Evolutionary conservation across 352 stramenopile genomes (phyloP).

Genomic region (Peronospora farinosa): DNA sequence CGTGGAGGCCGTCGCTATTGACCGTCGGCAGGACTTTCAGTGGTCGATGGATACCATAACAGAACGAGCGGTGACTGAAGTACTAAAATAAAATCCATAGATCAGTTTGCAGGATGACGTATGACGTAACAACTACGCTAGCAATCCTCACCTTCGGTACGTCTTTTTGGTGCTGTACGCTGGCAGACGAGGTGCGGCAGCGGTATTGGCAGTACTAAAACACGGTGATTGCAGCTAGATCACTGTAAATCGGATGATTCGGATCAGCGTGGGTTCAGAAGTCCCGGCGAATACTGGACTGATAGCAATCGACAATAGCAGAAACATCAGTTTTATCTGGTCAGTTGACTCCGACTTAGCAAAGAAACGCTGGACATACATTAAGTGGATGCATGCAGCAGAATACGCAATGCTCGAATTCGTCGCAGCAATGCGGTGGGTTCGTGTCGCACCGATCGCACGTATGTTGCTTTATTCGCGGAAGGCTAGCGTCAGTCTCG

Average conservation of each 20-base stretch:
- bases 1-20: slow-evolving; percentile 54
- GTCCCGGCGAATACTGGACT: slow-evolving; percentile 51
- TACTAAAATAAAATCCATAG: no score
- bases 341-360: no score
- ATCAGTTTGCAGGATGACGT: no score
- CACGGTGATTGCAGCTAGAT: slow-evolving; percentile 46
- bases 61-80: slow-evolving; percentile 44
- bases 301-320: slow-evolving; percentile 4
- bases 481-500: slow-evolving; percentile 40
- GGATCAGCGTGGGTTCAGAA: slow-evolving; percentile 57
- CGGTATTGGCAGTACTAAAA: slow-evolving; percentile 67
- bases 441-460: slow-evolving; percentile 62
- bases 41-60: slow-evolving; percentile 57
- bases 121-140: background rate
- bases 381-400: slow-evolving; percentile 80
- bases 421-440: slow-evolving; percentile 59
- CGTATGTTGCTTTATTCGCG: slow-evolving; percentile 51
- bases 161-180: slow-evolving; percentile 75
- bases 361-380: slow-evolving; percentile 14
- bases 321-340: slow-evolving; percentile 5
- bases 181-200: slow-evolving; percentile 68
- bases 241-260: slow-evolving; percentile 56
- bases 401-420: slow-evolving; percentile 67
- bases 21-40: slow-evolving; percentile 53
- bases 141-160: slow-evolving; percentile 46